Evolutionary conservation across 1,284 basidiomycete genomes (phyloP), one percentile per base, ranked within the genome.

Genomic region (Ustilago lituana): DNA sequence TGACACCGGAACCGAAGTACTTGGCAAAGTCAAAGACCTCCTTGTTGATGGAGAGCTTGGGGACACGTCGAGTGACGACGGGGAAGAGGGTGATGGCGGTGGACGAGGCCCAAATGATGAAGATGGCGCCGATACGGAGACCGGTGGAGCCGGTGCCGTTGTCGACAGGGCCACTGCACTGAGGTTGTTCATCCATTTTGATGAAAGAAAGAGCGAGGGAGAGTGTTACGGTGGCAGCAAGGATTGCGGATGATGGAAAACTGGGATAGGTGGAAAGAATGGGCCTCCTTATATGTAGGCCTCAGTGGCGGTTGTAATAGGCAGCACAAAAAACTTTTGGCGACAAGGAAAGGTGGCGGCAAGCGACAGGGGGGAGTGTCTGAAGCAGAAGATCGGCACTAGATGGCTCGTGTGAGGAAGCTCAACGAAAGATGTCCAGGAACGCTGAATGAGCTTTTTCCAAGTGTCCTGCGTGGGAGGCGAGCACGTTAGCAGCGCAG

Each of bases 1-100:
- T 81, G 62, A 77, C 67, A 49, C 47, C 71, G 8, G 92, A 93
- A 43, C 95, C 95, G 83, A 97, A 97, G 84, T 91, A 98, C 83
- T 95, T 96, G 26, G 91, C 90, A 79, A 95, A 93, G 57, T 71
- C 73, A 69, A 77, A 79, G 20, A 74, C 57, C 10, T 65, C 38
- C 1, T 55, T 61, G 3, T 84, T 84, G 14, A 85, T 73, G 3
- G 56, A 35, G 17, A 84, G 45, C 0, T 63, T 43, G 0, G 72
- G 63, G 3, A 88, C 86, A 43, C 88, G 85, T 50, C 84, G 86
- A 3, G 92, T 87, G 23, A 94, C 75, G 45, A 97, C 87, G 8
- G 94, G 95, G 79, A 95, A 91, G 38, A 93, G 84, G 0, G 93
- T 89, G 14, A 91, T 92, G 11, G 84, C 70, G n/a, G 74, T 60